Evolutionary conservation across 139 green algal genomes (phyloP).

Genomic region (Edaphochlamys debaryana): DNA sequence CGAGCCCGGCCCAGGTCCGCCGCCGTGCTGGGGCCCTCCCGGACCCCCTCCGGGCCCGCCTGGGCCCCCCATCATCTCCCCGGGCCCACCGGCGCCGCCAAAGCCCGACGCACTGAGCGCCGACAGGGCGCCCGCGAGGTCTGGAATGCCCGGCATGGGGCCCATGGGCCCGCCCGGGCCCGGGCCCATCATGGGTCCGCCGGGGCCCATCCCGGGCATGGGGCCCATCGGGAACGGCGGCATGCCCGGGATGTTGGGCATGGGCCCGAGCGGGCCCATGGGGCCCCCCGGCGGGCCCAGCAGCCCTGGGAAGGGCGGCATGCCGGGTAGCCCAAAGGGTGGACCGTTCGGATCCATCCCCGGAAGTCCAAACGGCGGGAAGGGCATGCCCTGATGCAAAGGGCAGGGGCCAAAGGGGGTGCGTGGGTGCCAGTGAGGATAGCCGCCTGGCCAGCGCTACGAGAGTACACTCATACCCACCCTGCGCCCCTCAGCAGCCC

Average conservation of each 20-base stretch:
- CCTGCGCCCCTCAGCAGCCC: too few relatives aligned
- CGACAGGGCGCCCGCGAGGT: constrained; percentile 22
- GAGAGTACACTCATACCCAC: too few relatives aligned
- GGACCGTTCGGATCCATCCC: not conserved
- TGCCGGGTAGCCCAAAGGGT: too few relatives aligned
- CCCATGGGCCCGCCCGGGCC: not conserved
- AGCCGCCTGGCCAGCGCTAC: too few relatives aligned
- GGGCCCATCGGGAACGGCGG: not conserved
- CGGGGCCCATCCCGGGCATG: not conserved
- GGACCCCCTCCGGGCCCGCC: not conserved
- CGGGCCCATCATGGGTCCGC: too few relatives aligned
- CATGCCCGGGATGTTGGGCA: not conserved
- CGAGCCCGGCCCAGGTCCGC: not conserved
- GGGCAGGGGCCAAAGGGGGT: not conserved
- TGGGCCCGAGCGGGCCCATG: too few relatives aligned
- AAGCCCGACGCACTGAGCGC: constrained; percentile 11
- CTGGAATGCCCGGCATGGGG: not conserved
- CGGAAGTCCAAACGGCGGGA: not conserved
- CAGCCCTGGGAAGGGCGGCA: constrained; percentile 33
- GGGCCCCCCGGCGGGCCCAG: not conserved
- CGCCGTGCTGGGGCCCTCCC: not conserved
- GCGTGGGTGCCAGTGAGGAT: not conserved
- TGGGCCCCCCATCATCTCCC: not conserved
- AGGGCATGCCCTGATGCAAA: too few relatives aligned
- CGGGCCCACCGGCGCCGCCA: not conserved